These are phyloP conservation scores for Leishmania lainsoni DNA, from an alignment of 208 protist species.

Conservation along the genomic window DNA sequence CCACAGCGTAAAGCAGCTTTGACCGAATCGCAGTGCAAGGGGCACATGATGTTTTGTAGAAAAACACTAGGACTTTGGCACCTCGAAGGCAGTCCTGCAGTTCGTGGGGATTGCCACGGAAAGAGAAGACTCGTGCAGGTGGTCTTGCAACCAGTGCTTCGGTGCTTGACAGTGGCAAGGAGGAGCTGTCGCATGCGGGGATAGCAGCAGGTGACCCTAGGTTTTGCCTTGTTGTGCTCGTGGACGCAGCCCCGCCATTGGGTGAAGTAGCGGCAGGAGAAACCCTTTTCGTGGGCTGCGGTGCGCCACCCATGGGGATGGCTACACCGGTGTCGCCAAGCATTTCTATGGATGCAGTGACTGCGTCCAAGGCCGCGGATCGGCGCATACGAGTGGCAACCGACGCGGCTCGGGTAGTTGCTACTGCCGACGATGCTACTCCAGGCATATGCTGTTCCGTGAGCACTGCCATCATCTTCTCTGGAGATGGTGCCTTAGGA, in stretches of 20 bases:
- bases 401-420: background rate
- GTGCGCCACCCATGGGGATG: background rate
- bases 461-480: background rate
- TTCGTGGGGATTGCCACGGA: conserved; percentile 43
- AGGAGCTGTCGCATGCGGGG: background rate
- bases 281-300: background rate
- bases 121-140: conserved; percentile 38
- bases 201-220: background rate
- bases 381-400: background rate
- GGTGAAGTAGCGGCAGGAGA: background rate
- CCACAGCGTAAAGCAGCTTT: conserved; percentile 43
- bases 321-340: background rate
- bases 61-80: conserved; percentile 68
- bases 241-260: background rate
- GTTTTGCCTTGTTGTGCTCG: background rate
- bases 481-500: background rate
- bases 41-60: conserved; percentile 73
- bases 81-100: conserved; percentile 46
- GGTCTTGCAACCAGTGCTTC: background rate
- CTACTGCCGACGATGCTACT: too few species aligned
- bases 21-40: conserved; percentile 63
- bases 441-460: background rate
- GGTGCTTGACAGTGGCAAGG: background rate
- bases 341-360: background rate
- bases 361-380: background rate